phyloP scores from a whole-genome alignment of 768 basidiomycete species.

The Megacollybia marginata region DNA sequence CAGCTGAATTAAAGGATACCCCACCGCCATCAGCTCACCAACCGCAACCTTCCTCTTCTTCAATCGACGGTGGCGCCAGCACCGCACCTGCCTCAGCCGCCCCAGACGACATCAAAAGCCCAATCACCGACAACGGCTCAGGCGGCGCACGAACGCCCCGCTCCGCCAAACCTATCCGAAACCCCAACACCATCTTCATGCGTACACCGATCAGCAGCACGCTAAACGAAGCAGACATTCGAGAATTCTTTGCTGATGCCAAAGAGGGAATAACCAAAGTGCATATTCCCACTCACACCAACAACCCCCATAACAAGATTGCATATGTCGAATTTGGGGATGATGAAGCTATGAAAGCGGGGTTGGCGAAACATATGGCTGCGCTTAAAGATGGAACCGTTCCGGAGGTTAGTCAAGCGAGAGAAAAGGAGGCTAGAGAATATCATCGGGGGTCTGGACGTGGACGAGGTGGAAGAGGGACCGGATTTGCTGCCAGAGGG shows the following conservation, averaged over 20 bases:
- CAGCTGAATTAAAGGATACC: constrained; percentile 25
- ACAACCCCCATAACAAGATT: constrained; percentile 47
- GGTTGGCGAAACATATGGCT: constrained; percentile 66
- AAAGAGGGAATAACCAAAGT: constrained; percentile 65
- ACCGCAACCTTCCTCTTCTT: constrained; percentile 14
- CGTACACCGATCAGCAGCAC: constrained; percentile 41
- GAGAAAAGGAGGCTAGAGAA: constrained; percentile 37
- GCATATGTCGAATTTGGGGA: constrained; percentile 89
- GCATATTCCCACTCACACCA: constrained; percentile 41
- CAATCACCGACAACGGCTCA: constrained; percentile 49
- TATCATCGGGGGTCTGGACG: constrained; percentile 27
- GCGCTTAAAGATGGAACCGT: constrained; percentile 56
- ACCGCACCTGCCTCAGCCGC: constrained; percentile 14
- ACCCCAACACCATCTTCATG: constrained; percentile 86
- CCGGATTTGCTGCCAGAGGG: constrained; percentile 56
- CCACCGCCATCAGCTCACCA: constrained; percentile 16
- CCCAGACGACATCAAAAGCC: constrained; percentile 35
- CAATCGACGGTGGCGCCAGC: constrained; percentile 12
- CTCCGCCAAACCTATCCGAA: constrained; percentile 49
- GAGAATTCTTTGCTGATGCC: constrained; percentile 71
- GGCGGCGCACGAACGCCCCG: constrained; percentile 68
- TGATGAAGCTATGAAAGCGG: constrained; percentile 78
- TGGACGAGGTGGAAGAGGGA: constrained; percentile 46
- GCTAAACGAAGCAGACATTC: constrained; percentile 56
- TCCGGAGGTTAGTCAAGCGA: constrained; percentile 68